Evolutionary conservation across 768 basidiomycete genomes (phyloP).

Genomic region (Thelephora aurantiotincta): DNA sequence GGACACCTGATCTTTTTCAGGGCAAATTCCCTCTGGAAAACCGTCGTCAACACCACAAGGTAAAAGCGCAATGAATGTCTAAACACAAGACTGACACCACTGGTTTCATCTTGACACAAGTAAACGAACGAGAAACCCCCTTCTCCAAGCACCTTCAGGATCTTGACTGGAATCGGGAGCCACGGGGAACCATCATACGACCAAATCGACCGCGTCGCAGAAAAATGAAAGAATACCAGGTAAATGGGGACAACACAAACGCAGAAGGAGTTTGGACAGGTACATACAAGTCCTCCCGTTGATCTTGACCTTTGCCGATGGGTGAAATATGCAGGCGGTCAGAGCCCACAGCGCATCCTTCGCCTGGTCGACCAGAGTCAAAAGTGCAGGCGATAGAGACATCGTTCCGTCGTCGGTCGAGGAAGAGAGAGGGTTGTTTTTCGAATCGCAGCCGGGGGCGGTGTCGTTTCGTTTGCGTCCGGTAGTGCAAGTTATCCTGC

Average conservation of each 20-base stretch:
- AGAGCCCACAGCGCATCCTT: constrained; percentile 77
- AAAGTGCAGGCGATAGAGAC: background rate
- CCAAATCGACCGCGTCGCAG: no score
- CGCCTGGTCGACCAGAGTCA: constrained; percentile 29
- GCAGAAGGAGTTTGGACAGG: background rate
- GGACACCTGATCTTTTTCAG: constrained; percentile 96
- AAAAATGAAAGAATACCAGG: background rate
- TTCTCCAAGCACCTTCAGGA: constrained; percentile 87
- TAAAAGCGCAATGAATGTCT: constrained; percentile 2
- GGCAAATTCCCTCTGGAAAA: constrained; percentile 71
- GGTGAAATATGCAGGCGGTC: constrained; percentile 68
- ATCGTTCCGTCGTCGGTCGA: background rate
- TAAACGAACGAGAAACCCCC: constrained; percentile 93
- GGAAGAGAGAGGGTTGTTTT: background rate
- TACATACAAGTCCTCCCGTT: constrained; percentile 85
- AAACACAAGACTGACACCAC: constrained; percentile 41
- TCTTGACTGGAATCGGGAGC: constrained; percentile 43
- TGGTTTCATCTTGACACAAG: constrained; percentile 73
- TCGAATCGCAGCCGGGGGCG: background rate
- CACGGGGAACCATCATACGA: background rate
- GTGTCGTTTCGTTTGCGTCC: background rate
- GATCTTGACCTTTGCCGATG: constrained; percentile 82
- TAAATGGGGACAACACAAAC: background rate
- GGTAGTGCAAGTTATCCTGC: background rate
- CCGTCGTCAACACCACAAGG: background rate